Conservation (phyloP, 2,329 filamentous ascomycete genomes). For the Elsinoe fawcettii region DNA sequence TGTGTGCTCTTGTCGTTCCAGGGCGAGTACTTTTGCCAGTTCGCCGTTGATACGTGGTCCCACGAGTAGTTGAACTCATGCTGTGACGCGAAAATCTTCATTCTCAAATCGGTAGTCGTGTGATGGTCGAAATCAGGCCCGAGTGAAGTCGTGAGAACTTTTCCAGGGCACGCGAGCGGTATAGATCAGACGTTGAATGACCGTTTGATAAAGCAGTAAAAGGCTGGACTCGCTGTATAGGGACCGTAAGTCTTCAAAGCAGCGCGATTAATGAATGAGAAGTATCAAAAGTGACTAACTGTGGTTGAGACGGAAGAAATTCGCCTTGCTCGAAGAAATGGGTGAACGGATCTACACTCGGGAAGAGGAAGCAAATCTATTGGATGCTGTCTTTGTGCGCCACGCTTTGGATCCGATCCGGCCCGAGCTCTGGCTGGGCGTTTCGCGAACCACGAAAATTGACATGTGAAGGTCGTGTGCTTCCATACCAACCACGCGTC, state of each 20-base stretch:
- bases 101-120: constrained; percentile 33
- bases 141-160: constrained; percentile 10
- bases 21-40: constrained; percentile 98
- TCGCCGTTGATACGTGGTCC: constrained; percentile 94
- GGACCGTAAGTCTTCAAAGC: constrained; percentile 7
- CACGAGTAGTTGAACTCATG: constrained; percentile 96
- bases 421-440: constrained; percentile 2
- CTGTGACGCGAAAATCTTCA: constrained; percentile 92
- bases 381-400: background rate
- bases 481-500: constrained; percentile 5
- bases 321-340: background rate
- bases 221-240: constrained; percentile 2
- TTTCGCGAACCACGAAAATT: background rate
- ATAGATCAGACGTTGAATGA: constrained; percentile 1
- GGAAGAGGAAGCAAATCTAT: constrained; percentile 6
- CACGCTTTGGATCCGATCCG: constrained; percentile 4
- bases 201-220: background rate
- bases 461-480: constrained; percentile 12
- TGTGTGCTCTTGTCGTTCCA: constrained; percentile 99
- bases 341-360: constrained; percentile 10
- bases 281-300: background rate
- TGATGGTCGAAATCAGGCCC: background rate
- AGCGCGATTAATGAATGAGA: background rate
- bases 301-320: constrained; percentile 9
- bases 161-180: constrained; percentile 10